phyloP scores from a whole-genome alignment of 2,329 filamentous ascomycete genomes.

The Zymoseptoria brevis region DNA sequence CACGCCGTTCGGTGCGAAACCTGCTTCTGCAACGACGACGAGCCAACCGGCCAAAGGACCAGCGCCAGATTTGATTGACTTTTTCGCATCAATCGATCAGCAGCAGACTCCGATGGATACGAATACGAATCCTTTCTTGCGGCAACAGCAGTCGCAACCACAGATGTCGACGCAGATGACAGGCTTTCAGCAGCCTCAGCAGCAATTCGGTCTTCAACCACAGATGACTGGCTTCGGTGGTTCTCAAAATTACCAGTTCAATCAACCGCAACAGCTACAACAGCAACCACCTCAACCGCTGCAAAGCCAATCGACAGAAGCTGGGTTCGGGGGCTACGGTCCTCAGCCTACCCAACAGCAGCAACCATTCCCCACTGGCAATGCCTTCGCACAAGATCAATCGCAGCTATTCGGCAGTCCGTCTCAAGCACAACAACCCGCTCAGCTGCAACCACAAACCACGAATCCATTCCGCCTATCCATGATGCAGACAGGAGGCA shows the following conservation, averaged over 20 bases:
- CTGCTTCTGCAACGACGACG: constrained; percentile 32
- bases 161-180: constrained; percentile 35
- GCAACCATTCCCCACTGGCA: constrained; percentile 28
- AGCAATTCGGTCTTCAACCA: constrained; percentile 8
- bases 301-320: constrained; percentile 59
- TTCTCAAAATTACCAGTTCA: constrained; percentile 14
- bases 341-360: constrained; percentile 51
- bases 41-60: constrained; percentile 48
- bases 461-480: constrained; percentile 95
- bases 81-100: constrained; percentile 87
- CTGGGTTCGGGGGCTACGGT: constrained; percentile 77
- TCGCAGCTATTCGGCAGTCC: constrained; percentile 19
- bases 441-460: constrained; percentile 42
- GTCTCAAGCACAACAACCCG: constrained; percentile 29
- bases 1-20: constrained; percentile 32
- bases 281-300: constrained; percentile 40
- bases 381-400: constrained; percentile 13
- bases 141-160: constrained; percentile 21
- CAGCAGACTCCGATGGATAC: constrained; percentile 58
- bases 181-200: constrained; percentile 33
- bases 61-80: constrained; percentile 78
- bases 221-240: constrained; percentile 10
- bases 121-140: constrained; percentile 22
- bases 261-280: constrained; percentile 30
- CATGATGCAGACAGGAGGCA: constrained; percentile 53